These are phyloP conservation scores for Dothistroma pini DNA, from an alignment of 2,329 filamentous ascomycete genomes.

Conservation along the genomic window DNA sequence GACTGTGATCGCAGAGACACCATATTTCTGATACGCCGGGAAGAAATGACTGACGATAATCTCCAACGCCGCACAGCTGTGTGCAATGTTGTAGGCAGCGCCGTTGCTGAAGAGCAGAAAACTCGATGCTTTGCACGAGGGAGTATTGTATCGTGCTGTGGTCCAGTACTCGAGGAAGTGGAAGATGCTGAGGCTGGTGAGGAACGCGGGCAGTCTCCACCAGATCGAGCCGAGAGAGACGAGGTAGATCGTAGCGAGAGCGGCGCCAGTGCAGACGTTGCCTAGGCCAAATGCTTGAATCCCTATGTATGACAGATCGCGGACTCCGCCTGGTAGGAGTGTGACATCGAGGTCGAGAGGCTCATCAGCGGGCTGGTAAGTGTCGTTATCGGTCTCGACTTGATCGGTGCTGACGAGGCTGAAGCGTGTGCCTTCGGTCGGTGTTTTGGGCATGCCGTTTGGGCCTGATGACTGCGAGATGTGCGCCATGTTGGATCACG, in stretches of 20 bases:
- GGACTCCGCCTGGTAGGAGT: conserved; percentile 42
- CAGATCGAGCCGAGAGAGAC: conserved; percentile 19
- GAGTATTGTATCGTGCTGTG: conserved; percentile 79
- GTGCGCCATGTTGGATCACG: background rate
- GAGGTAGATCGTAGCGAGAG: conserved; percentile 31
- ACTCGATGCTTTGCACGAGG: conserved; percentile 64
- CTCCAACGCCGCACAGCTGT: conserved; percentile 70
- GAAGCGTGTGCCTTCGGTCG: background rate
- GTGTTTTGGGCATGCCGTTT: background rate
- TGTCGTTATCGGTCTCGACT: background rate
- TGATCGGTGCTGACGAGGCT: background rate
- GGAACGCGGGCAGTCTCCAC: conserved; percentile 63
- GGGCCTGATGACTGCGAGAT: background rate
- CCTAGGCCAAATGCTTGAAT: conserved; percentile 46
- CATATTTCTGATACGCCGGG: conserved; percentile 21
- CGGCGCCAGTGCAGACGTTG: conserved; percentile 34
- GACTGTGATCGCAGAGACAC: conserved; percentile 52
- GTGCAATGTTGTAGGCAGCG: conserved; percentile 76
- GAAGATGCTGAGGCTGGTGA: conserved; percentile 68
- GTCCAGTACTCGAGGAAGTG: conserved; percentile 97
- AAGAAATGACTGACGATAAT: conserved; percentile 51
- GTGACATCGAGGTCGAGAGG: conserved; percentile 27
- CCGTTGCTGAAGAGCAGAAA: conserved; percentile 87
- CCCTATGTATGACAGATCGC: conserved; percentile 47
- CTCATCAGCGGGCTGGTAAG: background rate